Evolutionary conservation across 2,329 filamentous ascomycete genomes (phyloP), one percentile per base, ranked within the genome.

Genomic region (Calonectria naviculata): DNA sequence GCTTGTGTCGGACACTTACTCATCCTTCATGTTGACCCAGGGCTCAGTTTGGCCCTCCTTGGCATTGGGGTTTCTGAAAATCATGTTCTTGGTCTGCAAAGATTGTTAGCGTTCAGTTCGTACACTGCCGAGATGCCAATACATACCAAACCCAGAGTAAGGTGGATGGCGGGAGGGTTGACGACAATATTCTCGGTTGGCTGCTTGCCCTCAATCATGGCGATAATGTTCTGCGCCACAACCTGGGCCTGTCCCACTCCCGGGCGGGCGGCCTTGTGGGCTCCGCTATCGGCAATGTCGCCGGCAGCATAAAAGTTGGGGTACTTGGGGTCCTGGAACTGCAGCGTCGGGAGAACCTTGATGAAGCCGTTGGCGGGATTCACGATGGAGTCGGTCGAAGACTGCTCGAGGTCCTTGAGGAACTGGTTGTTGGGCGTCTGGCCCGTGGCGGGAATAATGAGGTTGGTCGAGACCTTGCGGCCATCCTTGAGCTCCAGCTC

Each of bases 371-470:
- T 78, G 19, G 63, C 26, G 0, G 68, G 63, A n/a, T 78, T 78
- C 5, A 73, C 21, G 0, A 78, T 67, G 5, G 68, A 63, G 2
- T 68, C 34, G 8, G 67, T 69, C 4, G 61, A 4, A 0, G 74
- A 70, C 0, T 71, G 66, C 17, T 73, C 21, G 0, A 78, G 47
- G 9, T 49, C 56, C 1, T 74, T 42, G 1, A 78, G 49, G 24
- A 78, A 79, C 17, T 79, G 76, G 36, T 77, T 78, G n/a, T 78
- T 78, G 2, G 77, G 77, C 1, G 74, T 75, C 41, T 78, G 77
- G 2, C 77, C 77, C 0, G 77, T 78, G 19, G 77, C 77, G 0
- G 73, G 71, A 9, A 78, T 77, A 34, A 79, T 71, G 5, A 78
- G 69, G 2, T 79, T 73, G 24, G 77, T 65, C 2, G 66, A 26